Evolutionary conservation across 2,329 filamentous ascomycete species (phyloP).

Genomic region (Paraphoma sp.): DNA sequence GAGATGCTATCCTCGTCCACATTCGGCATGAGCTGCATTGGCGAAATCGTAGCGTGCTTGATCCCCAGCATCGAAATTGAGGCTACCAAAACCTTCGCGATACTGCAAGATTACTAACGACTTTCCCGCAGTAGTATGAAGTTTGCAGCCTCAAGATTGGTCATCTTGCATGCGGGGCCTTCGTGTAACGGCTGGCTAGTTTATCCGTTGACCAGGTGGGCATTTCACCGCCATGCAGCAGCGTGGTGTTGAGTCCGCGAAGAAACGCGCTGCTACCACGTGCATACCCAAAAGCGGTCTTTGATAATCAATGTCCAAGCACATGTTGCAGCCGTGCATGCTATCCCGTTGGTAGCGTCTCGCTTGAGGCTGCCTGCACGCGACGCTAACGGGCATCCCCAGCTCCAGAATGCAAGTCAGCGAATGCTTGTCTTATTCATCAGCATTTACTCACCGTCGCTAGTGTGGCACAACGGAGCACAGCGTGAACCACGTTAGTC

Average conservation of each 20-base stretch:
- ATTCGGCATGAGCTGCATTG: slow-evolving; percentile 8
- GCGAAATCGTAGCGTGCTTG: slow-evolving; percentile 4
- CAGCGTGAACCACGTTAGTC: slow-evolving; percentile 9
- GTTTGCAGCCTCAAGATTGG: background rate
- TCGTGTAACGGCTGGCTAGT: slow-evolving; percentile 1
- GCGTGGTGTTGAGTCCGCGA: background rate
- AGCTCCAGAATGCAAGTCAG: slow-evolving; percentile 22
- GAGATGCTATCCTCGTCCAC: slow-evolving; percentile 1
- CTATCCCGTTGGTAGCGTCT: slow-evolving; percentile 6
- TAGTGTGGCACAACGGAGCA: background rate
- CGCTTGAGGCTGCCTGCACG: slow-evolving; percentile 18
- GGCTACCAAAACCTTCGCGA: background rate
- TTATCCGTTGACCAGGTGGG: slow-evolving; percentile 1
- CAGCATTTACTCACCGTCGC: slow-evolving; percentile 16
- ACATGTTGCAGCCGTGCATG: background rate
- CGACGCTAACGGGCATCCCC: slow-evolving; percentile 12
- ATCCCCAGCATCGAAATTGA: background rate
- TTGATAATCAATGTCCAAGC: slow-evolving; percentile 25
- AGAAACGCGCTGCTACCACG: background rate
- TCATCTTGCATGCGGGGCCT: background rate
- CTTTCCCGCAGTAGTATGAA: background rate
- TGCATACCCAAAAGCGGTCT: slow-evolving; percentile 16
- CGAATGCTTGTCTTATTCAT: slow-evolving; percentile 24
- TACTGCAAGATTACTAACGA: slow-evolving; percentile 22
- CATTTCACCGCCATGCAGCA: background rate